Base-by-base conservation (phyloP, 768 basidiomycete genomes). In the Trametopsis cervina region DNA sequence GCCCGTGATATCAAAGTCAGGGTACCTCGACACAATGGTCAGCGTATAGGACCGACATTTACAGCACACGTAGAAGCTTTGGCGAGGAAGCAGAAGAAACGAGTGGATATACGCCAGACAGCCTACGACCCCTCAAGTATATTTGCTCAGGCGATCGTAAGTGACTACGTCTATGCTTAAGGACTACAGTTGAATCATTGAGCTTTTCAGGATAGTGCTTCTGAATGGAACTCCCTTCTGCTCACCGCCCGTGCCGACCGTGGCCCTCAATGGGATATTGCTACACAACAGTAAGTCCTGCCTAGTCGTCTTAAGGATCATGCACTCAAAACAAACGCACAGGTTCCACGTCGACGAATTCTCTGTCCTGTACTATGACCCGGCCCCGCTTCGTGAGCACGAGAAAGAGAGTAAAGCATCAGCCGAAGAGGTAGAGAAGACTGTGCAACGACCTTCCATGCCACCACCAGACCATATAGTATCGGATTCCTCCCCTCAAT, bases 231-330 rank as follows among this genome's bases (percentile, higher is more conserved):
- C 56, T 89, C 88, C 0, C 56, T 89, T 45, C 70, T 91, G 40
- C 75, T 80, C 51, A 83, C 81, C 22, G 89, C 89, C 2, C 77
- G 89, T 29, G 89, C 88, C 6, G 80, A 85, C 50, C 72, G 89
- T 51, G 89, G 89, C 0, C 89, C 89, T 3, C 88, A 89, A 57
- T 91, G 88, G 88, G 89, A 91, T 61, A 72, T 89, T 33, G 85
- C 85, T 15, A 89, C 89, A 12, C 88, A 91, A 62, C 82, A 85
- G 89, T 90, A 56, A 56, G 85, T 74, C 41, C 21, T 22, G 4
- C 10, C 11, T 25, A 13, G n/a, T n/a, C n/a, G n/a, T n/a, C n/a
- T n/a, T n/a, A n/a, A n/a, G n/a, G n/a, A n/a, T n/a, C n/a, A n/a
- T n/a, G n/a, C n/a, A n/a, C n/a, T n/a, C n/a, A n/a, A n/a, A n/a